Evolutionary conservation across 1,284 basidiomycete species (phyloP), one percentile per base, ranked within the genome.

Genomic region (Coriolopsis trogii): DNA sequence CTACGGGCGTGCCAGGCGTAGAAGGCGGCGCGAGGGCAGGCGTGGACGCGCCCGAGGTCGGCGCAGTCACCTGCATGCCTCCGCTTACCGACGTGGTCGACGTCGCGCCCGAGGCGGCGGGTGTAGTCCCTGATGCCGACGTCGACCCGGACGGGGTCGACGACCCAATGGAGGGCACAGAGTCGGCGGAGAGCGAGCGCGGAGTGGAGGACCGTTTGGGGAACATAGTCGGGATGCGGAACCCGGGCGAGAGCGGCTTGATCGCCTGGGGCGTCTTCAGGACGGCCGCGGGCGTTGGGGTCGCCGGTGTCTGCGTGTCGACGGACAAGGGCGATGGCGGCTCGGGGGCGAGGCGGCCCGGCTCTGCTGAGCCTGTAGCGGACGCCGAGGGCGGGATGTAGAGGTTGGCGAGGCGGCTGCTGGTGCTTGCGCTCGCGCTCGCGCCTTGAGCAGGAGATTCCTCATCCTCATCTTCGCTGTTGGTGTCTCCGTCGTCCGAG

Each of bases 401-500:
- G 20, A 61, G 56, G 36, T 46, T 53, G 18, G 53, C 41, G 29
- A 60, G 53, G 25, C 51, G 51, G 15, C 47, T 52, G n/a, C 46
- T 26, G 34, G 42, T 69, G n/a, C n/a, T n/a, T n/a, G n/a, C n/a
- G n/a, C n/a, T n/a, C n/a, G n/a, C n/a, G n/a, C n/a, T n/a, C n/a
- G n/a, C n/a, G n/a, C n/a, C n/a, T n/a, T n/a, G n/a, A n/a, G 5
- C 56, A 56, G 15, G 63, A 18, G 33, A 63, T 13, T 72, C 71
- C 5, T 72, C 74, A 25, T 73, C 74, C 16, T 73, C 68, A 16
- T 68, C 64, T 20, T 70, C 68, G 28, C 58, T 61, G 20, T 69
- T 68, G 15, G 70, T 69, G 4, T 81, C 82, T 20, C 73, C 75
- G 12, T 84, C 81, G 31, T 79, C 79, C 1, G 82, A 84, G 42